Base-by-base conservation (phyloP, 2,329 filamentous ascomycete genomes). In the Colletotrichum sp. region DNA sequence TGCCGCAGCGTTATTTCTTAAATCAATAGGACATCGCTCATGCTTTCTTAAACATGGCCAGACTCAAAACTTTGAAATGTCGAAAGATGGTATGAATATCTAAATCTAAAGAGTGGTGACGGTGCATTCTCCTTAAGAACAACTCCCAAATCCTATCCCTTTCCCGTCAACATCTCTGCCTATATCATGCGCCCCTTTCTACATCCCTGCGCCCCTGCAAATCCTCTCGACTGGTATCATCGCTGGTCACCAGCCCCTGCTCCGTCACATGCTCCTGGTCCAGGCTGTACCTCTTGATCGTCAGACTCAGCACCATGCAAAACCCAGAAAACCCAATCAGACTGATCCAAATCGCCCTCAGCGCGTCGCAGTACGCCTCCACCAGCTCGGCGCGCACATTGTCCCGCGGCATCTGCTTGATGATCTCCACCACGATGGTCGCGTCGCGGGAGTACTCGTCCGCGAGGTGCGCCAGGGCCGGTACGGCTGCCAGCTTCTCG, bases 361-460 rank as follows among this genome's bases (percentile, higher is more conserved):
- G 75, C 22, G 80, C 80, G 32, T 84, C 81, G 55, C 80, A 81
- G 57, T 83, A 86, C 1, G 83, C 84, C 12, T 79, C 64, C 2
- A 84, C 71, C n/a, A 86, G 79, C 16, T 70, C 66, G 8, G 52
- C 52, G 19, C 72, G 36, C 30, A 27, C 39, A 4, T 78, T 72
- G 13, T 76, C 74, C 72, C 78, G 55, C 15, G 70, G 77, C 86
- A 93, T 90, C 2, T 80, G 80, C 80, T 89, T 90, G 81, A 93
- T 92, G 70, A 92, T 84, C 74, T 89, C 85, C 0, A 93, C 90
- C 15, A 93, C 84, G 0, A 88, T 88, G 0, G 91, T 90, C 0
- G 91, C 90, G 80, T 93, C 90, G 69, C 87, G 86, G 13, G 89
- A 89, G 80, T 91, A 91, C 64, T 86, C 84, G 63, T 80, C 76